A percentile compares a stretch with the other conserved stretches of the same genome.
These are phyloP conservation scores for Casuarina glauca DNA, from an alignment of 306 rosid species.

Conservation along the genomic window DNA sequence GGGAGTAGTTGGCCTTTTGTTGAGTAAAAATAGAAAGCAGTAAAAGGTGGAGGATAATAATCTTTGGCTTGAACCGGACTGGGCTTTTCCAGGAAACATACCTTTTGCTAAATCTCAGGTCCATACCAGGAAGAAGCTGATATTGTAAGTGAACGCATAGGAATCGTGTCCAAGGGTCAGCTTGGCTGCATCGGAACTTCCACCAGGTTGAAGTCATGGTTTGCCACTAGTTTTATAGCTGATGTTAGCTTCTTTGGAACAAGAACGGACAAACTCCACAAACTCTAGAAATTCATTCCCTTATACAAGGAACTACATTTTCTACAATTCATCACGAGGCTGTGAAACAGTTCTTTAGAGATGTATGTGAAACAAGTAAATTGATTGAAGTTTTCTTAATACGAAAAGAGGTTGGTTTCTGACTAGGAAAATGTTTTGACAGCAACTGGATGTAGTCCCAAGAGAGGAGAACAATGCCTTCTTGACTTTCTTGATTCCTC, in stretches of 20 bases:
- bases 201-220: conserved; percentile 73
- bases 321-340: conserved; percentile 42
- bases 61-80: too few relatives aligned
- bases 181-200: conserved; percentile 90
- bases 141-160: conserved; percentile 81
- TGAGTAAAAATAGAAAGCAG: too few relatives aligned
- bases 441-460: conserved; percentile 71
- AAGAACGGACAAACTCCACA: conserved; percentile 35
- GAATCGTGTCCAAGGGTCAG: conserved; percentile 92
- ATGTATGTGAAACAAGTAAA: conserved; percentile 47
- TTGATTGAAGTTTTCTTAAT: conserved; percentile 18
- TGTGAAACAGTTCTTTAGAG: conserved; percentile 72
- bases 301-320: conserved; percentile 37
- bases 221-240: conserved; percentile 77
- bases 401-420: conserved; percentile 23
- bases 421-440: conserved; percentile 36
- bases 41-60: too few relatives aligned
- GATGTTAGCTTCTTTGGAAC: conserved; percentile 57
- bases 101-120: too few relatives aligned
- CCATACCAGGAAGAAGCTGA: conserved; percentile 78
- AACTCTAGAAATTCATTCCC: not conserved
- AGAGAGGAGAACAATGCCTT: conserved; percentile 66
- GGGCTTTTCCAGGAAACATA: too few relatives aligned
- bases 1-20: too few relatives aligned
- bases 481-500: conserved; percentile 82